Evolutionary conservation across 768 basidiomycete species (phyloP), one percentile per base, ranked within the genome.

Genomic region (Mycena capillaripes): DNA sequence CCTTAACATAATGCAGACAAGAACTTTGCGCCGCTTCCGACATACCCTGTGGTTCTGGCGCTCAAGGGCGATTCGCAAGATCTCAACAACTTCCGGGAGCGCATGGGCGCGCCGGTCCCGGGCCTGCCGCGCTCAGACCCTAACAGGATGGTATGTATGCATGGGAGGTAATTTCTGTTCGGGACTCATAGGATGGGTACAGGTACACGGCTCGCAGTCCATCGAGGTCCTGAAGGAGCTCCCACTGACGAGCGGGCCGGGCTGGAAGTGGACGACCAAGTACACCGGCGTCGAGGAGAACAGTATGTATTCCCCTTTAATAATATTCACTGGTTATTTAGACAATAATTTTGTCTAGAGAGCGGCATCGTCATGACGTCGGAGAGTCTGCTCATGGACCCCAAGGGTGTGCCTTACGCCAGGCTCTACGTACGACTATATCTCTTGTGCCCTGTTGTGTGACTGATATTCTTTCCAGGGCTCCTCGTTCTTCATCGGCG

Each of bases 141-240:
- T 16, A 91, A 90, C 79, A 89, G 90, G 46, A 86, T 91, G 46
- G 95, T 95, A 77, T 56, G 91, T 81, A 32, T n/a, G 50, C 16
- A 30, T 27, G 11, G 21, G n/a, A 19, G 3, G 23, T 4, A 27
- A 10, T 38, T 38, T 16, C 9, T 1, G n/a, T 38, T 10, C 23
- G 9, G 10, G 17, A 6, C 46, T 36, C 19, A 50, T 29, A 34
- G n/a, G 5, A 6, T 10, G 11, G 19, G 17, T 27, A 16, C 50
- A 95, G 92, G 91, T 95, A 4, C 95, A 97, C 77, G 95, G 84
- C 7, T 90, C 90, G 14, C 95, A 96, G 79, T 90, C 89, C 9
- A 93, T 97, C 69, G 90, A 96, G 80, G 87, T 95, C 32, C 78
- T 97, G 70, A 93, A 91, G 79, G 89, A 91, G n/a, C 83, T 97